Conservation (phyloP, 176 grass and related monocot genomes). For the Typha latifolia region DNA sequence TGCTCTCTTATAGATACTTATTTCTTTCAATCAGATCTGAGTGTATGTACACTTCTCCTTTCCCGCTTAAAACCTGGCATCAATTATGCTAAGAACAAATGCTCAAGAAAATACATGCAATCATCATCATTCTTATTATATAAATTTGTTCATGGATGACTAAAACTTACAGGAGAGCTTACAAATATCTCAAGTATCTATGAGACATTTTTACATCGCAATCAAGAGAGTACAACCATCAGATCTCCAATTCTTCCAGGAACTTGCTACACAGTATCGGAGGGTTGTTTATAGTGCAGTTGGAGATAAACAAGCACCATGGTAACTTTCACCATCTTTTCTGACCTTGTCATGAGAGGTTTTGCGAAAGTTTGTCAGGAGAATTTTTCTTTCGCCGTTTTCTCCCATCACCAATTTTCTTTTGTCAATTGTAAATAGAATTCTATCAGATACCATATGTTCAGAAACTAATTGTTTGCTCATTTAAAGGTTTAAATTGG, state of each 20-base stretch:
- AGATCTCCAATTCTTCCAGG: conserved; percentile 60
- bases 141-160: conserved; percentile 10
- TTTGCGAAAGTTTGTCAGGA: no score
- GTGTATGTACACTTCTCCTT: not conserved
- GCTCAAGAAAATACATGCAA: no score
- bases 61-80: not conserved
- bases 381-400: no score
- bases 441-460: no score
- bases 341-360: not conserved
- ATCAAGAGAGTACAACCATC: conserved; percentile 36
- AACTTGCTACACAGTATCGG: conserved; percentile 50
- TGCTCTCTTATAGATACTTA: no score
- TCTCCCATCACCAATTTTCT: no score
- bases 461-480: no score
- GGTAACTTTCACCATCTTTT: not conserved
- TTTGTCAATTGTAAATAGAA: no score
- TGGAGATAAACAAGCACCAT: conserved; percentile 12
- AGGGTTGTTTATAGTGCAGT: conserved; percentile 33
- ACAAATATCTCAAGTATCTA: conserved; percentile 39
- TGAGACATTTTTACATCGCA: conserved; percentile 55
- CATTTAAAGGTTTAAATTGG: no score
- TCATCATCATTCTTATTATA: not conserved
- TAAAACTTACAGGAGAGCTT: conserved; percentile 41
- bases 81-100: no score
- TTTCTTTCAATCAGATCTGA: no score